A percentile compares a stretch with the other conserved stretches of the same genome.
Evolutionary conservation across 2,329 filamentous ascomycete species (phyloP).

Genomic region (Aspergillus brasiliensis): DNA sequence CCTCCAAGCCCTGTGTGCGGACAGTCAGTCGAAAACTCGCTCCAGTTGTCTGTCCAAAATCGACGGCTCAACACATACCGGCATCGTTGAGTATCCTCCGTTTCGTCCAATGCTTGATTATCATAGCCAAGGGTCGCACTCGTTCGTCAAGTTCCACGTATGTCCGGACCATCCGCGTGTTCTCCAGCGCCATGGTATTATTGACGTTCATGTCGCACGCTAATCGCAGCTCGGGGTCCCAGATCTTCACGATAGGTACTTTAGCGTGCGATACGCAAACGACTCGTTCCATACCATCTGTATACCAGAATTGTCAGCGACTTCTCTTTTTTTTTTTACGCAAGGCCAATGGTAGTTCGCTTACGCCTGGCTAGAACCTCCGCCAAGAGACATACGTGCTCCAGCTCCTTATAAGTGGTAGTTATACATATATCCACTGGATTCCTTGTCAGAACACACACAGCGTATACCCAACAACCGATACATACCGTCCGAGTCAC

Average conservation of each 20-base stretch:
- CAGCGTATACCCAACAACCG: neutral
- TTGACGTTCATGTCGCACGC: constrained; percentile 99
- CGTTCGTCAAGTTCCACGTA: constrained; percentile 93
- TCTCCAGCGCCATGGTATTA: constrained; percentile 90
- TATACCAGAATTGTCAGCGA: constrained; percentile 19
- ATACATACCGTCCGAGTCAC: constrained; percentile 85
- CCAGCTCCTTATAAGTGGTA: constrained; percentile 82
- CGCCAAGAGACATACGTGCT: constrained; percentile 87
- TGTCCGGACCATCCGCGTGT: constrained; percentile 95
- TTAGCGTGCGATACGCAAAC: constrained; percentile 94
- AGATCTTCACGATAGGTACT: constrained; percentile 97
- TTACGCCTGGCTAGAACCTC: constrained; percentile 81
- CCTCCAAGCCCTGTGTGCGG: constrained; percentile 73
- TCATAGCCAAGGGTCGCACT: constrained; percentile 90
- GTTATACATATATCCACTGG: constrained; percentile 97
- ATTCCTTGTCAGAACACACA: constrained; percentile 26
- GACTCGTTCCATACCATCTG: constrained; percentile 95
- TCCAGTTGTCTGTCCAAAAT: neutral
- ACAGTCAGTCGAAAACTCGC: constrained; percentile 20
- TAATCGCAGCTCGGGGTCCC: constrained; percentile 88
- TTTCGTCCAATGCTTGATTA: constrained; percentile 97
- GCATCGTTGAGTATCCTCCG: constrained; percentile 92
- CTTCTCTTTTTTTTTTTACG: too few relatives aligned
- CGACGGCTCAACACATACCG: constrained; percentile 59
- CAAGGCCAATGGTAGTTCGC: constrained; percentile 36